Evolutionary conservation across 176 grass and related monocot genomes (phyloP), one percentile per base, ranked within the genome.

Genomic region (Raddia guianensis): DNA sequence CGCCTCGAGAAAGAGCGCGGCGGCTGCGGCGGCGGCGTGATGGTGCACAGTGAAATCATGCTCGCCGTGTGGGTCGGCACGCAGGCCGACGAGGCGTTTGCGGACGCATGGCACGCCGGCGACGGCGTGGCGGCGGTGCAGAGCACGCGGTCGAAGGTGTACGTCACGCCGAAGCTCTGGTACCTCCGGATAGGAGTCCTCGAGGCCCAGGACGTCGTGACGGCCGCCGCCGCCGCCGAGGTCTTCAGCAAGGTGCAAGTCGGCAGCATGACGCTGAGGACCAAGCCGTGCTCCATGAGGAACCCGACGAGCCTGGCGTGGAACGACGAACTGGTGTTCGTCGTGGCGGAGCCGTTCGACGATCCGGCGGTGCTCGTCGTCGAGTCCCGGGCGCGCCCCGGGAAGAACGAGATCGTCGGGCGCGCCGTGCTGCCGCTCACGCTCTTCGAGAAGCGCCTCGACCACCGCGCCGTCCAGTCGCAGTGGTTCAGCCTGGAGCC

Each of bases 281-380:
- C 93, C 3, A 86, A 78, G 63, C 63, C 77, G 12, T 88, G 87
- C 82, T 37, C 74, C 14, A 20, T 46, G n/a, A 72, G 85, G 80
- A 68, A 68, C 2, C 13, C 35, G 2, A 42, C 84, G 73, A 90
- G 49, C 43, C 65, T 78, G 43, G 33, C 71, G 76, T 97, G 93
- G 93, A 89, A 97, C 50, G 91, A 97, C 64, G 94, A 97, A 82
- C 52, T 97, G 21, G 66, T 93, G 33, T 93, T 97, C 82, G 89
- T 89, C 60, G 89, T 84, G 48, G 91, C 86, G 0, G 91, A 97
- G 84, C 94, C 94, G 47, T 97, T 97, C 79, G 94, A 97, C 16
- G 91, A 97, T 2, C 90, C 91, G 14, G 88, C 91, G 44, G 91
- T 97, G 78, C 84, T 97, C 16, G 86, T 92, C 67, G 52, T 93